Percentiles rank a stretch among this genome's conserved stretches.
phyloP scores from a whole-genome alignment of 23 red algal genomes.

The Chondrus crispus region DNA sequence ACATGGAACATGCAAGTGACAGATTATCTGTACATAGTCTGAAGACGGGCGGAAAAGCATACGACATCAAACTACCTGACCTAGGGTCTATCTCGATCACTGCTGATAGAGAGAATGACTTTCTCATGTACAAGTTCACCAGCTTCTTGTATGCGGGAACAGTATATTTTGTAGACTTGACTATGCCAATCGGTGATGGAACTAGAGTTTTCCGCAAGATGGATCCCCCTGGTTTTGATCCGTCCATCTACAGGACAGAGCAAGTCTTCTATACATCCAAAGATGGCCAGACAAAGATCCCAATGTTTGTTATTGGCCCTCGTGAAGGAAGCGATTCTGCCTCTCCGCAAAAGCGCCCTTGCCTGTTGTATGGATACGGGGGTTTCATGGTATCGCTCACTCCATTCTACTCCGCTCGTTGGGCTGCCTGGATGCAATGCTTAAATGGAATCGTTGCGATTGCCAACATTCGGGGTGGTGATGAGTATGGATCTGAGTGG shows the following conservation, averaged over 20 bases:
- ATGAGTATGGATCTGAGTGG: conserved; percentile 80
- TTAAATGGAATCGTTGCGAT: conserved; percentile 58
- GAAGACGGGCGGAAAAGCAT: conserved; percentile 16
- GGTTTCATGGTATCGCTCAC: conserved; percentile 77
- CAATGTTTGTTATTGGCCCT: conserved; percentile 66
- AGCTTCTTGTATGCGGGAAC: conserved; percentile 73
- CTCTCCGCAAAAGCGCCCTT: conserved; percentile 17
- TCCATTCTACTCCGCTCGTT: conserved; percentile 59
- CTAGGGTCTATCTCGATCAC: conserved; percentile 59
- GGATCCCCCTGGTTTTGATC: conserved; percentile 71
- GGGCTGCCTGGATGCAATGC: conserved; percentile 55
- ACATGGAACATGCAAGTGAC: conserved; percentile 64
- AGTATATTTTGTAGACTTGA: conserved; percentile 71
- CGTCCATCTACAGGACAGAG: conserved; percentile 45
- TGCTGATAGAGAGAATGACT: conserved; percentile 38
- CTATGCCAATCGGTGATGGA: conserved; percentile 42
- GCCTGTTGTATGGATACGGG: conserved; percentile 75
- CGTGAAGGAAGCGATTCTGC: background rate
- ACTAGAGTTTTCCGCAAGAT: conserved; percentile 65
- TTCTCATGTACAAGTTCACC: conserved; percentile 69
- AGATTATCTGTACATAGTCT: conserved; percentile 50
- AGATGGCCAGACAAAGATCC: conserved; percentile 52
- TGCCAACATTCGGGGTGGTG: conserved; percentile 80
- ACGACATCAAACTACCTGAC: conserved; percentile 53
- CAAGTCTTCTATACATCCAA: conserved; percentile 74